phyloP scores from a whole-genome alignment of 169 alveolate genomes.

The Theileria parva region DNA sequence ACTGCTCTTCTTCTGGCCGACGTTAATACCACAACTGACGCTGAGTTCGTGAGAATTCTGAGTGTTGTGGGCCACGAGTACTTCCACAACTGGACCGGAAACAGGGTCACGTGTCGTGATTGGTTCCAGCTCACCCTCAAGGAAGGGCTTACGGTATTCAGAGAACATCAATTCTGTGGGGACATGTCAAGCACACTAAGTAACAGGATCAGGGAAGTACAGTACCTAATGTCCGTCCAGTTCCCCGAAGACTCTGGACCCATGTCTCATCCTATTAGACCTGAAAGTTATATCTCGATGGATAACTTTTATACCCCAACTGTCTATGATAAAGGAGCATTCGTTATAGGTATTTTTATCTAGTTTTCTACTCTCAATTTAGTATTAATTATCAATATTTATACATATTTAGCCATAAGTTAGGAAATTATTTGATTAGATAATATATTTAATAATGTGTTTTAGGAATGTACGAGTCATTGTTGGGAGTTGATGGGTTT shows the following conservation, averaged over 20 bases:
- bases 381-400: background rate
- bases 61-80: slow-evolving; percentile 90
- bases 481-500: slow-evolving; percentile 89
- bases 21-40: slow-evolving; percentile 84
- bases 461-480: slow-evolving; percentile 87
- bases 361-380: no score
- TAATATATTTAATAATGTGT: background rate
- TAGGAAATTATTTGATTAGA: background rate
- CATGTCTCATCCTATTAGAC: slow-evolving; percentile 91
- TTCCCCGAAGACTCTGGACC: slow-evolving; percentile 91
- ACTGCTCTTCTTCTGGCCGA: slow-evolving; percentile 85
- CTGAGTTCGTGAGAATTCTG: slow-evolving; percentile 82
- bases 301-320: slow-evolving; percentile 92
- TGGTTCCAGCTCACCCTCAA: slow-evolving; percentile 92
- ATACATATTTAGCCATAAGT: background rate
- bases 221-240: slow-evolving; percentile 78
- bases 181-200: slow-evolving; percentile 78
- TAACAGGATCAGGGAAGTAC: slow-evolving; percentile 85
- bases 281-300: slow-evolving; percentile 87
- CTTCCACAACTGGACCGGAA: slow-evolving; percentile 94
- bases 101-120: slow-evolving; percentile 90
- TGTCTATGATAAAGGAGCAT: slow-evolving; percentile 92
- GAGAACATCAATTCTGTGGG: slow-evolving; percentile 86
- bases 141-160: slow-evolving; percentile 92
- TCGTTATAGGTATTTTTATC: slow-evolving; percentile 74